Evolutionary conservation across 345 rosid species (phyloP).

Genomic region (Aegle marmelos): DNA sequence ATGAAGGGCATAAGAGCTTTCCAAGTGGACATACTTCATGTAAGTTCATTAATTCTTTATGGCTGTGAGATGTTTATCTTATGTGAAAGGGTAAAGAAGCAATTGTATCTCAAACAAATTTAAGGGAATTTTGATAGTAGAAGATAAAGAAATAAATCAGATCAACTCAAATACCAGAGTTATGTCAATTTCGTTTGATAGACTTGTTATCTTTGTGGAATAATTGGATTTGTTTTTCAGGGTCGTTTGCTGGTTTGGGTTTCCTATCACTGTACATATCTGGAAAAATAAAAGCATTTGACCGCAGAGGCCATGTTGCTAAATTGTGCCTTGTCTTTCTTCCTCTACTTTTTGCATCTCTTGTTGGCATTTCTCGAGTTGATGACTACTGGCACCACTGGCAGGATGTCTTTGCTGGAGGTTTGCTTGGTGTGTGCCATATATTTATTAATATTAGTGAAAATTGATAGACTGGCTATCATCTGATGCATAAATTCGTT

Average conservation of each 20-base stretch:
- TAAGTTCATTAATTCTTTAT: slow-evolving; percentile 25
- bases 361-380: slow-evolving; percentile 72
- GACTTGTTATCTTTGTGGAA: not conserved
- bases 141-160: not conserved
- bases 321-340: slow-evolving; percentile 61
- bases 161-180: not conserved
- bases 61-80: not conserved
- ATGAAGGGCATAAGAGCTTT: slow-evolving; percentile 91
- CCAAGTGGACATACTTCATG: slow-evolving; percentile 93
- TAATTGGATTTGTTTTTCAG: slow-evolving; percentile 29
- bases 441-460: not conserved
- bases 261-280: slow-evolving; percentile 60
- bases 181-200: not conserved
- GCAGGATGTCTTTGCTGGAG: slow-evolving; percentile 85
- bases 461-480: not conserved
- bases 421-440: slow-evolving; percentile 51
- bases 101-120: not conserved
- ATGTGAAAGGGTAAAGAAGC: slow-evolving; percentile 3
- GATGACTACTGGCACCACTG: slow-evolving; percentile 93
- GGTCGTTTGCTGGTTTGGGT: slow-evolving; percentile 70
- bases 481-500: not conserved
- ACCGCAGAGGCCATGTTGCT: slow-evolving; percentile 65
- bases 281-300: slow-evolving; percentile 70
- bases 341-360: slow-evolving; percentile 66
- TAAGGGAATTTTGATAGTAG: not conserved